Base-by-base conservation (phyloP, 352 stramenopile genomes). In the Phytophthora hybrid region DNA sequence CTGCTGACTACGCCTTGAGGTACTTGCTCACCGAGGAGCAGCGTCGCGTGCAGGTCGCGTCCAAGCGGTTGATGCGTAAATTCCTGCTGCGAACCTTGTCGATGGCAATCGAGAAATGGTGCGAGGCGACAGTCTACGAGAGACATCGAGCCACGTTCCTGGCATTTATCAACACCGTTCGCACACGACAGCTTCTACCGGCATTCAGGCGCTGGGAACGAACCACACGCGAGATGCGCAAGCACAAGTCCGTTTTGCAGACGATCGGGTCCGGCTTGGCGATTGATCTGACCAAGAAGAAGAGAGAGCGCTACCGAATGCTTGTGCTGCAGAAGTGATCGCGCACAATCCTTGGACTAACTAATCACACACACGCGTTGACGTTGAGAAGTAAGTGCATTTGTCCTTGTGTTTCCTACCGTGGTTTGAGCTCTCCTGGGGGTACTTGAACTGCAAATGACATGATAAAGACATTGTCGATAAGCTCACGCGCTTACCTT, bases 321-420 rank as follows among this genome's bases (percentile, higher is more conserved):
- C 79, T 91, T 4, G 85, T 90, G 41, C 57, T 91, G 58, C 85
- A 93, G 53, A 93, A 93, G 54, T 93, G 70, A 76, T 8, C 10
- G 57, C 7, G 7, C 8, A 1, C 44, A 26, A 26, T 26, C 23
- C 23, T 26, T 26, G 23, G 23, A 26, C 23, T 26, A 37, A 10
- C 4, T 1, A 41, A 13, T 13, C 34, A 41, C 11, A 41, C n/a
- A n/a, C 34, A 41, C 34, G 34, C 34, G 8, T 41, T 41, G 8
- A 41, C 34, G 5, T 41, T 61, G 59, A 49, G 52, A 54, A 69
- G 51, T 47, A 62, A 62, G 37, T 69, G 62, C 52, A 54, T 69
- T 69, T 47, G 8, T 11, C 47, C 5, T 54, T 29, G 14, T 29
- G 18, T 29, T 29, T 54, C n/a, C 6, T 51, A 54, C 9, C 47